Base-by-base conservation (phyloP, 805 yeast genomes). In the Barnettozyma sp. region DNA sequence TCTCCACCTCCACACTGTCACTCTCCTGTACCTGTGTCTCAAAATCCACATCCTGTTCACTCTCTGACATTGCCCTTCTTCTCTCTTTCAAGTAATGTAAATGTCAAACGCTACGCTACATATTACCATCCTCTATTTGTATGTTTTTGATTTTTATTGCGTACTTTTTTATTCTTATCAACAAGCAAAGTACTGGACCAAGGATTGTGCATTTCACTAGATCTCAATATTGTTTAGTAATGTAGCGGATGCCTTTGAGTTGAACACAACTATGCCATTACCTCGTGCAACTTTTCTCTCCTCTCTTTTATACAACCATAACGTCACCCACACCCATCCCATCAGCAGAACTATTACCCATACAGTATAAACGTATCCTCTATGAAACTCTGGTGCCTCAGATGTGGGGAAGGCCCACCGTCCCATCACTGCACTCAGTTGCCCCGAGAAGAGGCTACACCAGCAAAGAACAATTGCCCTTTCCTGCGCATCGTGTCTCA, bases 341-440 rank as follows among this genome's bases (percentile, higher is more conserved):
- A 58, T 42, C 6, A 55, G 45, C 48, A 51, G 48, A 9, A 43
- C 41, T 14, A 50, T 41, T 15, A 54, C 40, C 33, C 49, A 43
- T 41, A 62, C 56, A 4, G 59, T 64, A 7, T 70, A 66, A 27
- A 70, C 66, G 23, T 59, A 76, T 40, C 82, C 83, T 44, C 65
- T 73, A 23, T 61, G 55, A 52, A 58, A 76, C 18, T 73, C 52
- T 16, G 82, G 83, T 11, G 75, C 68, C 26, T 73, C 76, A 3
- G 56, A 64, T 1, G 82, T 76, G 38, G 45, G 45, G 23, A 23
- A 42, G 5, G 37, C 22, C 21, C 40, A 23, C 13, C 34, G 28
- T 2, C 73, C 58, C 41, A 65, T 65, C 70, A 74, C 73, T 0
- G 77, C 73, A 11, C 73, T 68, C 10, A 73, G 63, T 6, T 71